phyloP scores from a whole-genome alignment of 2,329 filamentous ascomycete genomes.

The Botrytis deweyae region DNA sequence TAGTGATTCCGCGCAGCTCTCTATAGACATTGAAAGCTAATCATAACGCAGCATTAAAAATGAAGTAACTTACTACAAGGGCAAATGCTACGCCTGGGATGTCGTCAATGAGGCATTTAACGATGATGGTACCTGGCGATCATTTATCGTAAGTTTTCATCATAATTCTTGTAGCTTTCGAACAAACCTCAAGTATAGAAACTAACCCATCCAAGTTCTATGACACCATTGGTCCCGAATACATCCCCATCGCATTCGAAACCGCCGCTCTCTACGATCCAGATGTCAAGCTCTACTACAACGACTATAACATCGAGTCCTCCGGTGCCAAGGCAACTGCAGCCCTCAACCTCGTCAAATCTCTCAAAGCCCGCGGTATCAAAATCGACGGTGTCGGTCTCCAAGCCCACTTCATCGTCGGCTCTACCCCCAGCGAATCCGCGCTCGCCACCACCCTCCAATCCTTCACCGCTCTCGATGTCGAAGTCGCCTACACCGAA shows the following conservation, averaged over 20 bases:
- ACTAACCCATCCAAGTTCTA: conserved; percentile 10
- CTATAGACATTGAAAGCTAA: not conserved
- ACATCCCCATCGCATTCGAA: conserved; percentile 43
- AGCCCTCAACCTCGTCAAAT: conserved; percentile 46
- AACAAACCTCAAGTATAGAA: not conserved
- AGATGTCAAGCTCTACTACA: conserved; percentile 41
- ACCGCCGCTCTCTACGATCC: conserved; percentile 34
- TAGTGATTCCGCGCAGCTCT: not conserved
- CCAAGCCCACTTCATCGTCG: conserved; percentile 61
- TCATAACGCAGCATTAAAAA: conserved; percentile 47
- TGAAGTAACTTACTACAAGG: conserved; percentile 58
- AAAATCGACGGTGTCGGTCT: conserved; percentile 63
- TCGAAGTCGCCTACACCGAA: conserved; percentile 63
- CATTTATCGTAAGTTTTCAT: conserved; percentile 50
- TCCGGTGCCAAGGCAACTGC: conserved; percentile 49
- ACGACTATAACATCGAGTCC: conserved; percentile 64
- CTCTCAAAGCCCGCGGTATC: conserved; percentile 49
- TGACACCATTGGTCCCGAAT: conserved; percentile 49
- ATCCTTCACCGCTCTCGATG: conserved; percentile 51
- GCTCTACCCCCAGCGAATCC: conserved; percentile 49
- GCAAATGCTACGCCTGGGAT: conserved; percentile 63
- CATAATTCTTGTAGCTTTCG: conserved; percentile 40
- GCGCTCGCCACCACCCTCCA: conserved; percentile 48
- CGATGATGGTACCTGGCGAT: conserved; percentile 55
- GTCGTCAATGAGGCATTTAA: conserved; percentile 65